Conservation (phyloP, 768 basidiomycete genomes). For the Boletellus ananas region DNA sequence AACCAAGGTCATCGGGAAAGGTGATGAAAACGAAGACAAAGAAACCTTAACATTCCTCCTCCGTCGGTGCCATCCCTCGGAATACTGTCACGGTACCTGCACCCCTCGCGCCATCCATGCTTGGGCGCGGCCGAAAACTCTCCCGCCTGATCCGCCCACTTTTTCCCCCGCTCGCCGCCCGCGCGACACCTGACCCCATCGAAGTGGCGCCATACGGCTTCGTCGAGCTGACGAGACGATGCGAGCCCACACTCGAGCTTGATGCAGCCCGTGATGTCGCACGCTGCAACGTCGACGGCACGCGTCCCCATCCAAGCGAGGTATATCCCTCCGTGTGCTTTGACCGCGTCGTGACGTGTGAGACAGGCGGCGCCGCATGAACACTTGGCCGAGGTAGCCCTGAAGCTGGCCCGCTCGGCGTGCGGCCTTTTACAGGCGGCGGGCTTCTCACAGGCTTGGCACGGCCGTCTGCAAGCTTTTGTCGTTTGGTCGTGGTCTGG, state of each 20-base stretch:
- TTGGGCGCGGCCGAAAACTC: constrained; percentile 82
- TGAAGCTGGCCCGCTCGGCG: constrained; percentile 21
- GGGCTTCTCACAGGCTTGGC: constrained; percentile 18
- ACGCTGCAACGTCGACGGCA: constrained; percentile 32
- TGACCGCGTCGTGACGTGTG: constrained; percentile 23
- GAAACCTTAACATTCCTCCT: constrained; percentile 18
- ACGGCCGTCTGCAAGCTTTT: constrained; percentile 46
- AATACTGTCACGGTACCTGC: constrained; percentile 5
- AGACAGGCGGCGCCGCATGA: neutral
- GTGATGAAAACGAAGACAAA: neutral
- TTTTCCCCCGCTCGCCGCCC: constrained; percentile 35
- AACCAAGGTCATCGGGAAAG: neutral
- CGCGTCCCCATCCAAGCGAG: constrained; percentile 34
- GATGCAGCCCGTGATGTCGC: constrained; percentile 21
- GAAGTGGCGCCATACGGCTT: constrained; percentile 16
- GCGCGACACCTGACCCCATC: constrained; percentile 8
- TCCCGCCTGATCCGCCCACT: constrained; percentile 57
- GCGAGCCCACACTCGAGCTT: constrained; percentile 6
- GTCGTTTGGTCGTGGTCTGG: constrained; percentile 57
- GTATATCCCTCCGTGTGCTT: constrained; percentile 27
- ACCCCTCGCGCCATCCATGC: constrained; percentile 45
- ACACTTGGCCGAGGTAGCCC: constrained; percentile 8
- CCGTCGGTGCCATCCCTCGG: constrained; percentile 26
- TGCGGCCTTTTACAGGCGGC: constrained; percentile 28
- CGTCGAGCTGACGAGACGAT: constrained; percentile 7